A percentile compares a stretch with the other conserved stretches of the same genome.
These are phyloP conservation scores for Colletotrichum musicola DNA, from an alignment of 2,329 filamentous ascomycete species.

Conservation along the genomic window DNA sequence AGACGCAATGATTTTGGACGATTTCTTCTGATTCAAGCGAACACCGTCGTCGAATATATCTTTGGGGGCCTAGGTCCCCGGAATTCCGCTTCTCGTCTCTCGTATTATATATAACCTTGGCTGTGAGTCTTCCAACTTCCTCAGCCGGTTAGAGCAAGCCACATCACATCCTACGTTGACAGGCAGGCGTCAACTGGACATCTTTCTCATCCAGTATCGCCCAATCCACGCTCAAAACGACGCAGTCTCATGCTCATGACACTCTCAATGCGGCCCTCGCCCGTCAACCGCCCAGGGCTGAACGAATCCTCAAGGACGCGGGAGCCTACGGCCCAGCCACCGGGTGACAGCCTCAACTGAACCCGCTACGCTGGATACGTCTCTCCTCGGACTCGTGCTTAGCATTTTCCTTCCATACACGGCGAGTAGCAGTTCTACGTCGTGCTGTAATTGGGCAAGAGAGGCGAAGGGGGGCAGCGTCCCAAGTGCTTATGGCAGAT, in stretches of 20 bases:
- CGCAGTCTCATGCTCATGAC: neutral
- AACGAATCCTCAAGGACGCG: slow-evolving; percentile 7
- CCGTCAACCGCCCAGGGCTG: slow-evolving; percentile 1
- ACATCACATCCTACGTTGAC: neutral
- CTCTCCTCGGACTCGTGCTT: slow-evolving; percentile 1
- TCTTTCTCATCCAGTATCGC: neutral
- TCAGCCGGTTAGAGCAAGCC: neutral
- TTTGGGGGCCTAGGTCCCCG: neutral
- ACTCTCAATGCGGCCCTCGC: neutral
- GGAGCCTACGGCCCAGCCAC: neutral
- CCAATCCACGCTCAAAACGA: neutral
- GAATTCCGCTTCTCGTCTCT: neutral
- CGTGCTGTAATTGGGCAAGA: slow-evolving; percentile 20
- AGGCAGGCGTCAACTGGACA: neutral
- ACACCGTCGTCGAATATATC: neutral
- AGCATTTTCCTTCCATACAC: neutral
- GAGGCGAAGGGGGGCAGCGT: neutral
- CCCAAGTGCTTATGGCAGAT: slow-evolving; percentile 38
- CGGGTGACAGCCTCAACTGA: neutral
- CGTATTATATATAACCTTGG: neutral
- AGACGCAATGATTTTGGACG: neutral
- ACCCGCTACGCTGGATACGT: neutral
- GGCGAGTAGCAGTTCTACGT: neutral
- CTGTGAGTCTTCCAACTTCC: neutral
- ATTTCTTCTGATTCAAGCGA: neutral